phyloP scores from a whole-genome alignment of 345 rosid species.

The Gossypium herbaceum region DNA sequence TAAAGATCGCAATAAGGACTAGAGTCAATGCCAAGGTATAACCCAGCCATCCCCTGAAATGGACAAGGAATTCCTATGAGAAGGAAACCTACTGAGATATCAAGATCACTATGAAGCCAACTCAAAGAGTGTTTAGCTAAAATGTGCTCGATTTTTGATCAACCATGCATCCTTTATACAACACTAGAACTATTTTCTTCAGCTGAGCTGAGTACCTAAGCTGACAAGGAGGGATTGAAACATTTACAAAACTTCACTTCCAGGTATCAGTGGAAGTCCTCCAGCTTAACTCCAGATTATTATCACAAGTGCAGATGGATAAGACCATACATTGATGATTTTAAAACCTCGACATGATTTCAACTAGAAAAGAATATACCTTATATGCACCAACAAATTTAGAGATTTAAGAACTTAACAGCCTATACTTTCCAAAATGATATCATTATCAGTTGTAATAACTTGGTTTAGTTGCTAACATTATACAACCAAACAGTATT shows the following conservation, averaged over 20 bases:
- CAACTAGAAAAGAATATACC: not conserved
- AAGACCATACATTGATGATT: not conserved
- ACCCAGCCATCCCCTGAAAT: slow-evolving; percentile 65
- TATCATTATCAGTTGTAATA: not conserved
- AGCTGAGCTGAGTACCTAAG: not conserved
- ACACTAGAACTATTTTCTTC: not conserved
- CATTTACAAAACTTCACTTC: not conserved
- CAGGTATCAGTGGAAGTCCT: not conserved
- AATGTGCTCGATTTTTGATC: not conserved
- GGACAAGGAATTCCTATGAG: slow-evolving; percentile 8
- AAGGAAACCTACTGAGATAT: not conserved
- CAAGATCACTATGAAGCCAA: not conserved
- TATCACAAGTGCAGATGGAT: not conserved
- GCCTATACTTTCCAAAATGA: not conserved
- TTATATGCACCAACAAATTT: not conserved
- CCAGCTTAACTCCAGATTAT: not conserved
- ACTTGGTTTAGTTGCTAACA: slow-evolving; percentile 1
- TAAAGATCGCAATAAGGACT: slow-evolving; percentile 53
- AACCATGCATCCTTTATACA: not conserved
- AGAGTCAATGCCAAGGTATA: slow-evolving; percentile 47
- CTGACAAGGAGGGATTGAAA: not conserved
- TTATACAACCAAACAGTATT: not conserved
- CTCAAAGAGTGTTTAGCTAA: not conserved
- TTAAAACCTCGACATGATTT: not conserved
- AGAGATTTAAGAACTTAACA: not conserved